phyloP scores from a whole-genome alignment of 495 filamentous ascomycete species.

The Sphaerosporella brunnea region DNA sequence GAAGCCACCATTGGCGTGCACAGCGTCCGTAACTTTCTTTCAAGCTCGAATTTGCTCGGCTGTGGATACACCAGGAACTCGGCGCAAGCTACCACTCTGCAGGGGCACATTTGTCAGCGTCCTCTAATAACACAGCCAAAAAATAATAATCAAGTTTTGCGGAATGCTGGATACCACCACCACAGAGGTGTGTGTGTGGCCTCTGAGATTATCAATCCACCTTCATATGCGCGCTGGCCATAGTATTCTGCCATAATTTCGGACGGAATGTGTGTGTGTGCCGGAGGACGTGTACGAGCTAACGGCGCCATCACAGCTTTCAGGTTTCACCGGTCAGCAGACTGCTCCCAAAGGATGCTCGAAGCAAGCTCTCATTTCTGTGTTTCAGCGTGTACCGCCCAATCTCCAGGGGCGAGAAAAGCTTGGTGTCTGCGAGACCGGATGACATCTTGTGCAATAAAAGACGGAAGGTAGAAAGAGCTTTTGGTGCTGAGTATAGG shows the following conservation, averaged over 20 bases:
- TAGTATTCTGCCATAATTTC: conserved; percentile 42
- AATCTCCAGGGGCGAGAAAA: conserved; percentile 40
- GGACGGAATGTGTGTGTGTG: conserved; percentile 34
- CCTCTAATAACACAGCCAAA: too few species aligned
- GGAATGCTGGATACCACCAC: too few species aligned
- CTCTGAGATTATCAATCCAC: conserved; percentile 48
- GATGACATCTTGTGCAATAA: too few species aligned
- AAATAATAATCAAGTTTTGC: too few species aligned
- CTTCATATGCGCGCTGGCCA: conserved; percentile 39
- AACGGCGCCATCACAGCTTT: conserved; percentile 27
- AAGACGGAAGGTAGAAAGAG: too few species aligned
- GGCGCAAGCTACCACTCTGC: conserved; percentile 28
- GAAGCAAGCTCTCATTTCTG: conserved; percentile 9
- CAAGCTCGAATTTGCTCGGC: conserved; percentile 43
- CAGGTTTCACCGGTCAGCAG: neutral
- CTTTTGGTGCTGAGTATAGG: too few species aligned
- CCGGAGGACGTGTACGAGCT: conserved; percentile 18
- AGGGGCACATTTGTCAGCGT: neutral
- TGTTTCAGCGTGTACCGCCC: conserved; percentile 32
- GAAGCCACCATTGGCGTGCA: conserved; percentile 44
- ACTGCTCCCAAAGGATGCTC: neutral
- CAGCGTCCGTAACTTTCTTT: conserved; percentile 44
- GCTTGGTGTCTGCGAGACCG: conserved; percentile 11
- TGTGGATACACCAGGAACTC: conserved; percentile 47
- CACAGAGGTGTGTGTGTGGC: conserved; percentile 44